These are phyloP conservation scores for Boletus semigastroideus DNA, from an alignment of 1,284 basidiomycete genomes.

Conservation along the genomic window DNA sequence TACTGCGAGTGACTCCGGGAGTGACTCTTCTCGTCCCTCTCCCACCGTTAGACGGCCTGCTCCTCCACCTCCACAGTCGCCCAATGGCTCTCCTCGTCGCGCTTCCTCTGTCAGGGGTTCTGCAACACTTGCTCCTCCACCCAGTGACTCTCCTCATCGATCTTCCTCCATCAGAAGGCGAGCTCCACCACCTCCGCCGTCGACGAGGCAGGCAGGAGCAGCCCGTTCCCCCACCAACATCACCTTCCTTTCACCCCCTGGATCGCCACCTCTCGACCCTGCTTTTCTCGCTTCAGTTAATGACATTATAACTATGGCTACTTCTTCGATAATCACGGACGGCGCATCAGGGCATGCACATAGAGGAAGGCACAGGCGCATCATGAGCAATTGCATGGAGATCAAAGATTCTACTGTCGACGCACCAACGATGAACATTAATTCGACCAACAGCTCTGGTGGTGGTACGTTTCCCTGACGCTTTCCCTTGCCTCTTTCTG, in stretches of 20 bases:
- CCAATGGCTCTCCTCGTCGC: not conserved
- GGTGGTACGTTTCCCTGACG: slow-evolving; percentile 9
- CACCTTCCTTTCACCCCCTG: not conserved
- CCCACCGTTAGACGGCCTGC: no score
- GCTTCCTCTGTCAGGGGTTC: not conserved
- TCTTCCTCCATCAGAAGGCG: slow-evolving; percentile 6
- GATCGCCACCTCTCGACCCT: not conserved
- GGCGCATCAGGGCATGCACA: not conserved
- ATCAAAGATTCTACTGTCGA: not conserved
- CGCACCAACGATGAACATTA: slow-evolving; percentile 16
- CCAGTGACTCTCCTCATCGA: not conserved
- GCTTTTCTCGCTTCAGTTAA: not conserved
- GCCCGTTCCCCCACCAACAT: not conserved
- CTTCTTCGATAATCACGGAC: not conserved
- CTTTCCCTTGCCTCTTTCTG: not conserved
- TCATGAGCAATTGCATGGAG: slow-evolving; percentile 9
- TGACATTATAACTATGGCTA: not conserved
- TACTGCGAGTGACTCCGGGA: not conserved
- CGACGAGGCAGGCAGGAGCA: not conserved
- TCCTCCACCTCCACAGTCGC: no score
- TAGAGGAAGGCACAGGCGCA: not conserved
- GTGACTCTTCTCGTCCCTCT: no score
- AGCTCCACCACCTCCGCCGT: slow-evolving; percentile 7
- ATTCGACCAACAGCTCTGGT: slow-evolving; percentile 4
- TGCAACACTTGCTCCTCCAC: not conserved